Evolutionary conservation across 164 flowering plant species (phyloP), one percentile per base, ranked within the genome.

Genomic region (Macadamia integrifolia): DNA sequence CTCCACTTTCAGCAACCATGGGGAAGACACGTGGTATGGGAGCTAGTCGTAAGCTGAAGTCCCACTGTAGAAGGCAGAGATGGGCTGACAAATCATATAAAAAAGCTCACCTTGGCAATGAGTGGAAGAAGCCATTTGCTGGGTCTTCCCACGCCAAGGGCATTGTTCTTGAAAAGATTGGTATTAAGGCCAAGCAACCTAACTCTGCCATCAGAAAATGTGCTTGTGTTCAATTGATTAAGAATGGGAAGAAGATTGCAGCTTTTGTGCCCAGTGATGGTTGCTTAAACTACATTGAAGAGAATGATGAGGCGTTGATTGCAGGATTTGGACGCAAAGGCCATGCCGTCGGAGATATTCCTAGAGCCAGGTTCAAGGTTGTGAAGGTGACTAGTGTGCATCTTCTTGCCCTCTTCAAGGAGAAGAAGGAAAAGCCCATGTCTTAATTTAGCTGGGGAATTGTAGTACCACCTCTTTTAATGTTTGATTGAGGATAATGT

Each of bases 51-150:
- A 85, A 83, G 87, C 79, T 85, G 70, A 80, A 74, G 75, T 74
- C 81, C 48, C 88, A 81, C 70, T 80, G 85, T 29, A 81, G 78
- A 64, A 74, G 75, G 65, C 86, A 83, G 31, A 78, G 85, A 74
- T 82, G 85, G 88, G 88, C 88, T 1, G 87, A 83, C 78, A 85
- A 83, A 71, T 48, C 87, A 6, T 85, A 85, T 69, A 85, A 85
- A 76, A 85, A 85, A 62, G 80, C 85, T 50, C 84, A 85, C 50
- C 87, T 82, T 66, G 89, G 87, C 0, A 85, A 85, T 50, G 89
- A 85, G 50, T 85, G 89, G 89, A 85, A 85, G 67, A 85, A 85
- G 69, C 87, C 88, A 46, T 85, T 85, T 72, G 87, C 87, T n/a
- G 88, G 87, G 1, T 83, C 88, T 32, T 85, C 89, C 30, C 89